Evolutionary conservation across 2,329 filamentous ascomycete genomes (phyloP), one percentile per base, ranked within the genome.

Genomic region (Thelonectria blattea): DNA sequence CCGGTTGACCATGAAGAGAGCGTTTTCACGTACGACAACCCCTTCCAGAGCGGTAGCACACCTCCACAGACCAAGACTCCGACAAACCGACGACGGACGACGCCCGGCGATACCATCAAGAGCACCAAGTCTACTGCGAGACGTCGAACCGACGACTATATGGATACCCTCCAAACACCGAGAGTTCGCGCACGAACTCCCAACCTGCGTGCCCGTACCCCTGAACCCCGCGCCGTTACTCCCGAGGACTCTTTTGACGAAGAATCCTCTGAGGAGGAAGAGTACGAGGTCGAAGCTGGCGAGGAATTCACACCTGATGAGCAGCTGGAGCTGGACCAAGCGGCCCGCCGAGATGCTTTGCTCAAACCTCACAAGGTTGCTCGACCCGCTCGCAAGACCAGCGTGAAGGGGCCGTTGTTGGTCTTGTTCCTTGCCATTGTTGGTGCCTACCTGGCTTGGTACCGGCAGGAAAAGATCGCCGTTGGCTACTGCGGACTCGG

Each of bases 271-370:
- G 64, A 73, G 15, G 68, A 72, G 34, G 32, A 34, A 14, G 45
- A 78, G 24, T 68, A 73, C 5, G 30, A 67, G 12, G 57, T 91
- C 6, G 89, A 93, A 62, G 82, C 88, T 0, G 91, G 91, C 3
- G 95, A 98, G 74, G 95, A 99, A 71, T 99, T 98, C 67, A 97
- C 93, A 1, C 91, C 93, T 0, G 92, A 97, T 64, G 94, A 92
- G 72, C 91, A 93, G 75, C 80, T 96, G 12, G 92, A 93, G 65
- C 79, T 97, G 47, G 85, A 89, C 52, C 90, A 93, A 65, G 85
- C 89, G 52, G 85, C 84, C 5, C 79, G 79, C 57, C 79, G 82
- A 49, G 75, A 86, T 63, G 72, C 78, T 49, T 76, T 78, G 6
- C 65, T 82, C 10, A 67, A 78, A n/a, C 75, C 79, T 39, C 72